Percentiles rank a stretch among this genome's conserved stretches.
phyloP scores from a whole-genome alignment of 1,139 yeast genomes.

The Suhomyces anneliseae region DNA sequence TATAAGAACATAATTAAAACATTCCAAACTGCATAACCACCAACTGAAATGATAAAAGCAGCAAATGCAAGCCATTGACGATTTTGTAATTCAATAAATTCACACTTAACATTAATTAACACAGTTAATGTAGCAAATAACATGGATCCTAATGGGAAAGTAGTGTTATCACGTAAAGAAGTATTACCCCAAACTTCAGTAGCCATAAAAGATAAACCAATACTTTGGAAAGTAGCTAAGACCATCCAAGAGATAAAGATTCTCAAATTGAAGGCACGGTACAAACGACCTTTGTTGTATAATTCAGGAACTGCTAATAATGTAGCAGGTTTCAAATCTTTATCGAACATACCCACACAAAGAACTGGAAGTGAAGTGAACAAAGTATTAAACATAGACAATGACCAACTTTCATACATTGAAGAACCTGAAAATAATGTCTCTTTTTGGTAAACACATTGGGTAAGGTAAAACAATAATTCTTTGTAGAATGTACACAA shows the following conservation, averaged over 20 bases:
- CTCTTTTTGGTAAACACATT: conserved; percentile 81
- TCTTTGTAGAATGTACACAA: conserved; percentile 95
- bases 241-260: conserved; percentile 79
- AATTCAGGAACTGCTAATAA: conserved; percentile 89
- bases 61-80: conserved; percentile 72
- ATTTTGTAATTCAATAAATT: conserved; percentile 81
- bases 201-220: conserved; percentile 66
- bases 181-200: conserved; percentile 68
- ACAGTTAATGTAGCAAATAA: conserved; percentile 70
- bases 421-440: conserved; percentile 93
- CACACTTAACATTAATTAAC: conserved; percentile 75
- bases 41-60: conserved; percentile 69
- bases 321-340: conserved; percentile 86
- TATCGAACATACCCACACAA: conserved; percentile 93
- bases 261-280: conserved; percentile 69
- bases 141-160: conserved; percentile 80
- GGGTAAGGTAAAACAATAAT: conserved; percentile 82
- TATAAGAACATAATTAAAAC: conserved; percentile 71
- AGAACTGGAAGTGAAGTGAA: conserved; percentile 92
- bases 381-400: conserved; percentile 94
- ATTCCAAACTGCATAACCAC: conserved; percentile 91
- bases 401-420: conserved; percentile 91
- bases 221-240: conserved; percentile 72
- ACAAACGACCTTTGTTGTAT: conserved; percentile 73
- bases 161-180: conserved; percentile 67